Percentiles rank a stretch among this genome's conserved stretches.
These are phyloP conservation scores for Aplosporella prunicola DNA, from an alignment of 2,329 filamentous ascomycete species.

Conservation along the genomic window DNA sequence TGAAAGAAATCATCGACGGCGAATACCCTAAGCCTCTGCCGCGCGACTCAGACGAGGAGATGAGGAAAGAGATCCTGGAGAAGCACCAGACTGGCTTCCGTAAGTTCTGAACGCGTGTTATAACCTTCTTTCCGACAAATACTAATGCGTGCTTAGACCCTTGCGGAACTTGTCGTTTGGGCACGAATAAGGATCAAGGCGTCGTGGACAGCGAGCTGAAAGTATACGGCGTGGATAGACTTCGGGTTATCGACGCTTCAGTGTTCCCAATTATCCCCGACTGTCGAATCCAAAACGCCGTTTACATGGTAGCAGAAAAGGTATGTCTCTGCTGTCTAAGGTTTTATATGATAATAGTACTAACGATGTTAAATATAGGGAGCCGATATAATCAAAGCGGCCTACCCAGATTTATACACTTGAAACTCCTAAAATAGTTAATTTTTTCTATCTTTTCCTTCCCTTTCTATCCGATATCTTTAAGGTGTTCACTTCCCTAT, in stretches of 20 bases:
- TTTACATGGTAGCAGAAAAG: slow-evolving; percentile 53
- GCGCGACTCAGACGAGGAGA: slow-evolving; percentile 44
- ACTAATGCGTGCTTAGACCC: slow-evolving; percentile 36
- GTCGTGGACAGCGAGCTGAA: slow-evolving; percentile 38
- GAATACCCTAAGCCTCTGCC: slow-evolving; percentile 56
- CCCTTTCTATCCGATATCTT: no score
- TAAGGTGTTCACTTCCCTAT: no score
- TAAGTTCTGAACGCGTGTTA: slow-evolving; percentile 13
- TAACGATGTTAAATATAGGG: no score
- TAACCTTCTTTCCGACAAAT: slow-evolving; percentile 11
- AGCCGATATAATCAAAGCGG: slow-evolving; percentile 40
- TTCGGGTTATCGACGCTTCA: slow-evolving; percentile 44
- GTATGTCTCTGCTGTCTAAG: slow-evolving; percentile 12
- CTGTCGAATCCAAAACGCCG: slow-evolving; percentile 44
- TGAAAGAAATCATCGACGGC: slow-evolving; percentile 44
- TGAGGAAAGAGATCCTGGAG: slow-evolving; percentile 49
- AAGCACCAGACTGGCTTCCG: slow-evolving; percentile 48
- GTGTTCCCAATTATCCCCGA: slow-evolving; percentile 41
- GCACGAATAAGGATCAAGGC: slow-evolving; percentile 42
- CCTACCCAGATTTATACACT: slow-evolving; percentile 27
- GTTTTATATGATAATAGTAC: slow-evolving; percentile 13
- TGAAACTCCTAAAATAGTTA: no score
- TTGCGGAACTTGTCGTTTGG: slow-evolving; percentile 47
- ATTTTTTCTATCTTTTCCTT: no score
- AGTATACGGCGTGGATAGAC: slow-evolving; percentile 36